Percentiles rank a stretch among this genome's conserved stretches.
Conservation (phyloP, 345 rosid species). For the Citrus reticulata region DNA sequence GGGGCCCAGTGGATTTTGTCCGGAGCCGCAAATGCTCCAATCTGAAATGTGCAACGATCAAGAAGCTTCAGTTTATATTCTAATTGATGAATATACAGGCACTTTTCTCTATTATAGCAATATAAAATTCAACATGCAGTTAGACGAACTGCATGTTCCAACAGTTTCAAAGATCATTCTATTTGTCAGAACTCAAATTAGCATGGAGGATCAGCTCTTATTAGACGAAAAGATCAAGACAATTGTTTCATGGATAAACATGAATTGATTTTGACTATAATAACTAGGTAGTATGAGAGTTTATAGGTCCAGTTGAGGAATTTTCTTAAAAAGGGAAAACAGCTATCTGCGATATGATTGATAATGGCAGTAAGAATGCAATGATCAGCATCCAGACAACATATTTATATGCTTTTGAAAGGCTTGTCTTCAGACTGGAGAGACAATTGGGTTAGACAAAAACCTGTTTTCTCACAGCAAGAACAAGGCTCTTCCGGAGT, state of each 20-base stretch:
- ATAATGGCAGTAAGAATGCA: background rate
- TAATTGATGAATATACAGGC: background rate
- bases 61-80: background rate
- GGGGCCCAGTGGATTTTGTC: constrained; percentile 98
- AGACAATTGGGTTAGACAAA: constrained; percentile 3
- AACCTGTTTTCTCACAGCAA: constrained; percentile 83
- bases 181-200: background rate
- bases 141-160: no score
- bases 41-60: constrained; percentile 33
- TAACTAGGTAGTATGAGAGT: background rate
- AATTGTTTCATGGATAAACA: background rate
- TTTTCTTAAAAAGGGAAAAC: background rate
- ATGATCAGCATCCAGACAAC: background rate
- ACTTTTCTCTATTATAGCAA: background rate
- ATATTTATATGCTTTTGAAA: background rate
- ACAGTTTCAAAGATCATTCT: background rate
- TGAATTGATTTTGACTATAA: background rate
- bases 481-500: constrained; percentile 68
- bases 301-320: background rate
- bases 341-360: background rate
- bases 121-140: background rate
- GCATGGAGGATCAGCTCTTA: background rate
- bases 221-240: background rate
- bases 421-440: background rate
- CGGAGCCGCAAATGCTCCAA: constrained; percentile 96